Conservation (phyloP, 768 basidiomycete genomes). For the Cystobasidiopsis lactophilus region DNA sequence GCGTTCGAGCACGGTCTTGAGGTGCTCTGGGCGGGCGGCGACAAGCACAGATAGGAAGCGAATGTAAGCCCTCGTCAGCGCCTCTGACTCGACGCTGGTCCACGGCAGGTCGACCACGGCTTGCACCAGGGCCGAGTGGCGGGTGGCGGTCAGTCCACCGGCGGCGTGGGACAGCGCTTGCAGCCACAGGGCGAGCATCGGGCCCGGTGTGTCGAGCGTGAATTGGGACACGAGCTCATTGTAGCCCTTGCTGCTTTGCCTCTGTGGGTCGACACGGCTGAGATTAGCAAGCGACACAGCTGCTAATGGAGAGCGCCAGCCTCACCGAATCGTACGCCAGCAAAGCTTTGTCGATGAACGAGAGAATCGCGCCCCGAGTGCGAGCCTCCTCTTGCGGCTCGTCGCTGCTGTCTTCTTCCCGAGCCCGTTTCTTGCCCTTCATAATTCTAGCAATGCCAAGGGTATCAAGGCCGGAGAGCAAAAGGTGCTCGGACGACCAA, state of each 20-base stretch:
- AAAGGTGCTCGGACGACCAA: too few relatives aligned
- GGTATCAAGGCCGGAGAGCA: too few relatives aligned
- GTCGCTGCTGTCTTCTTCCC: background rate
- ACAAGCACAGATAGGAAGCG: slow-evolving; percentile 74
- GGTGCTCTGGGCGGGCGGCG: slow-evolving; percentile 69
- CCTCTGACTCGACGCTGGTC: slow-evolving; percentile 59
- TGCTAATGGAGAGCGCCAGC: slow-evolving; percentile 10
- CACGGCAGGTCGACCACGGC: slow-evolving; percentile 74
- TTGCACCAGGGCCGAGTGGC: slow-evolving; percentile 57
- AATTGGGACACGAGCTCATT: slow-evolving; percentile 81
- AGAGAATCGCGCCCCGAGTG: slow-evolving; percentile 47
- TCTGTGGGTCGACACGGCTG: background rate
- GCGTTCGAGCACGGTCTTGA: slow-evolving; percentile 58
- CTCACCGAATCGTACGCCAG: slow-evolving; percentile 45
- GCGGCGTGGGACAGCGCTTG: slow-evolving; percentile 76
- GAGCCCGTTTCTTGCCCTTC: too few relatives aligned
- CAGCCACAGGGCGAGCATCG: slow-evolving; percentile 57
- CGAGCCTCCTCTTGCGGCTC: slow-evolving; percentile 26
- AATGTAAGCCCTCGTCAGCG: slow-evolving; percentile 68
- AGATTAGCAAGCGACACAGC: background rate
- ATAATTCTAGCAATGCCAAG: too few relatives aligned
- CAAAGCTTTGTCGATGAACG: slow-evolving; percentile 59
- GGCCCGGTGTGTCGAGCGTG: slow-evolving; percentile 20
- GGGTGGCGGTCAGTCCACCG: slow-evolving; percentile 61
- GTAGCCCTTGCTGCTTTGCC: slow-evolving; percentile 57